These are phyloP conservation scores for Neurospora crassa DNA, from an alignment of 2,329 filamentous ascomycete genomes.

Conservation along the genomic window DNA sequence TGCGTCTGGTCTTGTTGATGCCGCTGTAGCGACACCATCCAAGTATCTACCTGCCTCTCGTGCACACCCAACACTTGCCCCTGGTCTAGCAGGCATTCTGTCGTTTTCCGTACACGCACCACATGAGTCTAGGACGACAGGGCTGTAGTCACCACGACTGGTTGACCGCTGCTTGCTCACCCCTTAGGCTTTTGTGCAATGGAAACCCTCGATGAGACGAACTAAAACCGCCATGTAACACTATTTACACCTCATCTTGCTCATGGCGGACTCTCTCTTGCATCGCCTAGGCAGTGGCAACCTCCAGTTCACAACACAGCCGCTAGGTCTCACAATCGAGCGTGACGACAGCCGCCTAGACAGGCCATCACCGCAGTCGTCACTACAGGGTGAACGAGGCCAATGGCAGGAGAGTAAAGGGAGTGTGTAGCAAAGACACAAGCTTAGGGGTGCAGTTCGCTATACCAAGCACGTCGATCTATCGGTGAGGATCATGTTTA, in stretches of 20 bases:
- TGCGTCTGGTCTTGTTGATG: background rate
- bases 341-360: background rate
- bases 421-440: background rate
- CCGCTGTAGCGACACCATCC: background rate
- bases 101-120: background rate
- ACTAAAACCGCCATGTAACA: background rate
- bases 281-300: background rate
- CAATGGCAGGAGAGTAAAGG: background rate
- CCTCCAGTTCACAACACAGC: background rate
- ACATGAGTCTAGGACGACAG: background rate
- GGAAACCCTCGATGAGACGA: background rate
- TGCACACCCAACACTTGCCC: background rate
- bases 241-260: background rate
- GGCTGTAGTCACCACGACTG: background rate
- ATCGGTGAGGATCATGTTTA: background rate
- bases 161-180: background rate
- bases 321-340: background rate
- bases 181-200: background rate
- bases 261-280: background rate
- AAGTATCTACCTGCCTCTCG: background rate
- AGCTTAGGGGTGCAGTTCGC: background rate
- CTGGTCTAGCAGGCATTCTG: background rate
- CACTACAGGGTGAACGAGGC: background rate
- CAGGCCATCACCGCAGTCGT: background rate
- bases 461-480: background rate